Percentiles rank a stretch among this genome's conserved stretches.
Conservation (phyloP, 805 yeast genomes). For the Sugiyamaella marilandica region DNA sequence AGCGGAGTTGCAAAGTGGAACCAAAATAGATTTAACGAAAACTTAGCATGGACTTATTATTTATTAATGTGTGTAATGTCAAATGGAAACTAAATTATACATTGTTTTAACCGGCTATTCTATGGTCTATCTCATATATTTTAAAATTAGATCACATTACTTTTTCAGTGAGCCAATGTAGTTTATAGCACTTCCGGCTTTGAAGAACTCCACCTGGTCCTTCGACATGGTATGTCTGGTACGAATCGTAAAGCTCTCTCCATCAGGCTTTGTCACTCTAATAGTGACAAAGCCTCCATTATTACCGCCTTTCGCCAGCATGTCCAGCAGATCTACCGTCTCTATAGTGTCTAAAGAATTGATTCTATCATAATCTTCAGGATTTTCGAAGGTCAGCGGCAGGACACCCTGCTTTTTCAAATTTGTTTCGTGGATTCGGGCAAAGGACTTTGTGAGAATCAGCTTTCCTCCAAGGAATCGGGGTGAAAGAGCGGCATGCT, state of each 20-base stretch:
- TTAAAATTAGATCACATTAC: too few relatives aligned
- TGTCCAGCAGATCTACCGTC: conserved; percentile 67
- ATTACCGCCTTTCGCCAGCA: conserved; percentile 76
- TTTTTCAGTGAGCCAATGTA: conserved; percentile 58
- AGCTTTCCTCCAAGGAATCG: conserved; percentile 89
- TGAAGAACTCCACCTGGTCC: conserved; percentile 94
- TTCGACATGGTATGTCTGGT: conserved; percentile 95
- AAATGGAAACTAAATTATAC: conserved; percentile 1
- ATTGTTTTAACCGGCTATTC: too few relatives aligned
- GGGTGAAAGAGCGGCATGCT: conserved; percentile 96
- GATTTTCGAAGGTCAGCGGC: conserved; percentile 89
- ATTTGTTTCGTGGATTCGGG: conserved; percentile 97
- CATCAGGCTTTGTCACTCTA: conserved; percentile 66
- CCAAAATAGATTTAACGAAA: conserved; percentile 24
- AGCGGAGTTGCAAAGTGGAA: conserved; percentile 34
- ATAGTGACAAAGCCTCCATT: conserved; percentile 78
- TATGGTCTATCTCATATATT: background rate
- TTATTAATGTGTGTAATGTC: background rate
- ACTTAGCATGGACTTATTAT: background rate
- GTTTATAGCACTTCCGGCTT: conserved; percentile 96
- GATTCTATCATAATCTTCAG: conserved; percentile 79
- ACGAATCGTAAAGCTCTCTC: conserved; percentile 61
- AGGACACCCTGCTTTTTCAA: conserved; percentile 97
- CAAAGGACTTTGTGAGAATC: conserved; percentile 89
- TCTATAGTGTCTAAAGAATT: conserved; percentile 72